Percentiles rank a stretch among this genome's conserved stretches.
Conservation (phyloP, 495 filamentous ascomycete species). For the Cenococcum geophilum region DNA sequence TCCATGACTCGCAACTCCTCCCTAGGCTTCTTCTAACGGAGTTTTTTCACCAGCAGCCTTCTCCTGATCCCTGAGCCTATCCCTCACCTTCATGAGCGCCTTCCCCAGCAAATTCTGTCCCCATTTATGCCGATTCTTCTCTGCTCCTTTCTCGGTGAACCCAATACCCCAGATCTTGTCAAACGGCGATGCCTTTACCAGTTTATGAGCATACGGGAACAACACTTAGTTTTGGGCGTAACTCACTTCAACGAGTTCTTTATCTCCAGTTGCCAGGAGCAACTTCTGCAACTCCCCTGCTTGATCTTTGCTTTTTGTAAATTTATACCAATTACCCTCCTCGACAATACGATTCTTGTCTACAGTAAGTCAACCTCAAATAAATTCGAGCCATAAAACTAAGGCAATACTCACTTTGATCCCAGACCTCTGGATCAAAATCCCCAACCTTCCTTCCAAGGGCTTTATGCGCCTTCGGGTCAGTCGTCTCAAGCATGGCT, state of each 20-base stretch:
- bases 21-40: too few species aligned
- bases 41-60: neutral
- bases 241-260: constrained; percentile 58
- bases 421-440: constrained; percentile 53
- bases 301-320: constrained; percentile 40
- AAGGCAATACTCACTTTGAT: constrained; percentile 30
- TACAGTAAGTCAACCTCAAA: constrained; percentile 12
- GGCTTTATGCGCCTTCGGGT: constrained; percentile 42
- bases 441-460: constrained; percentile 52
- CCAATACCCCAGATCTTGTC: constrained; percentile 67
- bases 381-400: neutral
- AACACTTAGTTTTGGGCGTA: neutral
- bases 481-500: constrained; percentile 36
- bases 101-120: constrained; percentile 64
- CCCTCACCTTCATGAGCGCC: constrained; percentile 47
- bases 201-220: constrained; percentile 51
- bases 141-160: constrained; percentile 47
- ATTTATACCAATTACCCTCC: constrained; percentile 56
- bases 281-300: constrained; percentile 39
- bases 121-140: constrained; percentile 47
- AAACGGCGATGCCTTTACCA: constrained; percentile 51
- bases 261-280: constrained; percentile 52
- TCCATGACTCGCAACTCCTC: too few species aligned
- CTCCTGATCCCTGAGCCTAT: constrained; percentile 37
- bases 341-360: constrained; percentile 53